phyloP scores from a whole-genome alignment of 495 filamentous ascomycete genomes.

The Penicillium cataractarum region DNA sequence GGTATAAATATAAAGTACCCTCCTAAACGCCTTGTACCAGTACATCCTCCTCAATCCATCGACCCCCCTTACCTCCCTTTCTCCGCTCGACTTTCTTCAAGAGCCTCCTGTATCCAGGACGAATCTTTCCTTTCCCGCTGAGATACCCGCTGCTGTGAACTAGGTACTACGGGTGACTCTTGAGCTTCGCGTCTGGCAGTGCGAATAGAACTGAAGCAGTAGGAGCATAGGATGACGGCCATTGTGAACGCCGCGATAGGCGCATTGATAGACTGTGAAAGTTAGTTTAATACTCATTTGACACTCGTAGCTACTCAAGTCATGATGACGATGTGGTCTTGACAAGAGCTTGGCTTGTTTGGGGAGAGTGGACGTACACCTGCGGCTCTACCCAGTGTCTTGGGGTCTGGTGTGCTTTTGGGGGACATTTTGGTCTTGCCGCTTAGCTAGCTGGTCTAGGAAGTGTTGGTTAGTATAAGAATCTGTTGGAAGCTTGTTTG shows the following conservation, averaged over 20 bases:
- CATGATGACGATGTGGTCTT: not conserved
- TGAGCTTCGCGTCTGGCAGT: constrained; percentile 46
- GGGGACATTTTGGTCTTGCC: constrained; percentile 13
- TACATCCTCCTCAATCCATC: not conserved
- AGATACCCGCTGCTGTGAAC: constrained; percentile 13
- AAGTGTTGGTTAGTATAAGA: too few relatives aligned
- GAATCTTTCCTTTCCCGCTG: constrained; percentile 22
- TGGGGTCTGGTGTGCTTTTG: constrained; percentile 17
- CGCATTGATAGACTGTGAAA: constrained; percentile 44
- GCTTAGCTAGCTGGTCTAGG: not conserved
- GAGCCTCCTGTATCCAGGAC: constrained; percentile 43
- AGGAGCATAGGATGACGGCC: constrained; percentile 51
- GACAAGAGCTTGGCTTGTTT: not conserved
- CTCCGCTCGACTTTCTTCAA: constrained; percentile 36
- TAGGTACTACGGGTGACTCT: constrained; percentile 5
- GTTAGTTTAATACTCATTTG: not conserved
- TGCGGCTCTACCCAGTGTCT: constrained; percentile 22
- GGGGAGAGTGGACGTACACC: constrained; percentile 24
- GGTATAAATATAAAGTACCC: not conserved
- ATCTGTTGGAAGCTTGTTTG: not conserved
- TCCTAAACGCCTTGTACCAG: not conserved
- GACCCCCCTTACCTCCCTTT: constrained; percentile 3
- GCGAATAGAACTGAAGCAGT: constrained; percentile 53
- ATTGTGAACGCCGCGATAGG: constrained; percentile 56
- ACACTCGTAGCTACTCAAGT: not conserved